Base-by-base conservation (phyloP, 2,329 filamentous ascomycete species). In the Paracorniculantispora psalliotae region DNA sequence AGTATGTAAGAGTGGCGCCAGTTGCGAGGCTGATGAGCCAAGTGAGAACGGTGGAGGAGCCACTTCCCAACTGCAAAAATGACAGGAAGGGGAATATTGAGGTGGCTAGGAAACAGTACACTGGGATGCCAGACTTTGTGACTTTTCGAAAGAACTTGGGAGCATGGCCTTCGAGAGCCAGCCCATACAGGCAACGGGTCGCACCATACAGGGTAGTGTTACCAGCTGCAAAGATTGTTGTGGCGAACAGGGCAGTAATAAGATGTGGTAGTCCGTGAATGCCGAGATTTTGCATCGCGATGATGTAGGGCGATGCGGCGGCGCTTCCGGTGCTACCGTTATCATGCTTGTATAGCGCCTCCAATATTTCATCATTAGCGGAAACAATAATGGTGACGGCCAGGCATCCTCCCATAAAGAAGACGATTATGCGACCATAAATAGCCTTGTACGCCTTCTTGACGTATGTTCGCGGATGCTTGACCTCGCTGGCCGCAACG, bases 391-490 rank as follows among this genome's bases (percentile, higher is more conserved):
- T 86, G n/a, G 85, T 86, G 23, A 88, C 81, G 30, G 79, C 80
- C 1, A 92, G 75, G 2, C 86, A 84, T 6, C 87, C 87, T 3
- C 88, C 78, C 21, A 90, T 79, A 71, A 90, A 91, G 73, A 91
- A 91, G 12, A 84, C 72, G 2, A 83, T 86, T 50, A 91, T 79
- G 48, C 89, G 84, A 68, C 85, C 88, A 72, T 90, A 90, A 5
- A 90, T 86, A 0, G 84, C 85, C 66, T 89, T 90, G 74, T 83
- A 91, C 1, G 88, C 88, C 52, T 79, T 80, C 30, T 87, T 87
- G 71, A 92, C 81, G 49, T 83, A 81, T 10, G 72, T 73, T 3
- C 86, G 80, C 0, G 87, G 87, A 61, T 85, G 82, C 64, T 86
- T 77, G 1, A 85, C 80, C 70, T 90, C 87, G 47, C 86, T 88